Evolutionary conservation across 2,329 filamentous ascomycete species (phyloP).

Genomic region (Cladosporium colombiae): DNA sequence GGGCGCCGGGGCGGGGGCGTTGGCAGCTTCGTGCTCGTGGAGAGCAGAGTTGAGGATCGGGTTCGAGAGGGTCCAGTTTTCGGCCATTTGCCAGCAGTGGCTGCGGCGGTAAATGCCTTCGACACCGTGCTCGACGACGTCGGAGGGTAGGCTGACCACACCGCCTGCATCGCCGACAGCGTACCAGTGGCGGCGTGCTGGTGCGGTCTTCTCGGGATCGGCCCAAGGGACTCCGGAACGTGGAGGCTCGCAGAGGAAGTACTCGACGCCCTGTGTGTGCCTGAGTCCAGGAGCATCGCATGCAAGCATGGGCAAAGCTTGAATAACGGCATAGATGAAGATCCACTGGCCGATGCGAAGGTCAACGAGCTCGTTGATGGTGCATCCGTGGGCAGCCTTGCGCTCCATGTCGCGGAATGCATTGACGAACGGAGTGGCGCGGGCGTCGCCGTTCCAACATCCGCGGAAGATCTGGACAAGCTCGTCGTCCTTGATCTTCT

Average conservation of each 20-base stretch:
- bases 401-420: slow-evolving; percentile 72
- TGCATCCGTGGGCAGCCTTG: slow-evolving; percentile 65
- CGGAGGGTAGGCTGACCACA: slow-evolving; percentile 62
- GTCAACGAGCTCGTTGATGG: slow-evolving; percentile 67
- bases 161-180: slow-evolving; percentile 67
- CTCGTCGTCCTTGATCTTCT: slow-evolving; percentile 77
- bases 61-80: slow-evolving; percentile 58
- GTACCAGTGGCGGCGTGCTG: slow-evolving; percentile 67
- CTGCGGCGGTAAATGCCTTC: slow-evolving; percentile 69
- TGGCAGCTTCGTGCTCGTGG: slow-evolving; percentile 32
- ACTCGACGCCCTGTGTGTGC: slow-evolving; percentile 72
- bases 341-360: slow-evolving; percentile 77
- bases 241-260: slow-evolving; percentile 77
- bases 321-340: slow-evolving; percentile 76
- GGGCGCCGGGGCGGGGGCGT: slow-evolving; percentile 10
- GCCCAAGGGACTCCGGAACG: slow-evolving; percentile 74
- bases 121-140: slow-evolving; percentile 65
- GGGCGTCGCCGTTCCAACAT: slow-evolving; percentile 77
- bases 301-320: slow-evolving; percentile 75
- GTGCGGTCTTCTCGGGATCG: slow-evolving; percentile 55
- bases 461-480: slow-evolving; percentile 74
- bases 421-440: slow-evolving; percentile 63
- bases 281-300: slow-evolving; percentile 71
- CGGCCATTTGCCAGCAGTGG: slow-evolving; percentile 68
- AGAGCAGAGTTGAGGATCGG: slow-evolving; percentile 35